Conservation (phyloP, 2,329 filamentous ascomycete species). For the Penicillium sp. region DNA sequence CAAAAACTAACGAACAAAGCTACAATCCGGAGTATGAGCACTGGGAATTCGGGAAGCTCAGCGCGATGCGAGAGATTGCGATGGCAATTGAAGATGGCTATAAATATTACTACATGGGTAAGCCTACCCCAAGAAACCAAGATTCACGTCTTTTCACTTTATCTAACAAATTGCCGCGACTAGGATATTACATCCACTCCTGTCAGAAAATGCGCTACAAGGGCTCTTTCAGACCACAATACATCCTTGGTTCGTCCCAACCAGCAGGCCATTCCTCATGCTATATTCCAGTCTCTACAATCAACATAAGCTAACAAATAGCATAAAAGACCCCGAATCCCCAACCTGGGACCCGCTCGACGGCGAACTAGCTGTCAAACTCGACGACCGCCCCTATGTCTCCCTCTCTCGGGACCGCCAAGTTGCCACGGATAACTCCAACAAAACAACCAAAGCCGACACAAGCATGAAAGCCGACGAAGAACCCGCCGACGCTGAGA, state of each 20-base stretch:
- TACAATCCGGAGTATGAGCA: constrained; percentile 66
- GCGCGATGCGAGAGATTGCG: constrained; percentile 63
- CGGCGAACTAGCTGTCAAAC: constrained; percentile 45
- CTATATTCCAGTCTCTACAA: neutral
- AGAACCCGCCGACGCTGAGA: constrained; percentile 24
- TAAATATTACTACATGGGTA: constrained; percentile 69
- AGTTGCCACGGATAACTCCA: neutral
- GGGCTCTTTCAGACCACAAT: constrained; percentile 51
- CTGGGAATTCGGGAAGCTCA: constrained; percentile 68
- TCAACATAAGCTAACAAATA: neutral
- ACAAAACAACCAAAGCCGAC: constrained; percentile 1
- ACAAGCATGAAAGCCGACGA: constrained; percentile 7
- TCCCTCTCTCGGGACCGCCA: constrained; percentile 47
- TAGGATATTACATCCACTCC: constrained; percentile 66
- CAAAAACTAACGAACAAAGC: constrained; percentile 32
- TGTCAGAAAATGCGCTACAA: constrained; percentile 60
- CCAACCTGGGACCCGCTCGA: constrained; percentile 51
- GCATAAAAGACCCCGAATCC: constrained; percentile 50
- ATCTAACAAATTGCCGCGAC: neutral
- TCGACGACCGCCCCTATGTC: constrained; percentile 51
- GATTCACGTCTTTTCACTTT: neutral
- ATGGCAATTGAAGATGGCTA: constrained; percentile 61
- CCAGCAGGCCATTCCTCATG: neutral
- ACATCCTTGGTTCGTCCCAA: constrained; percentile 49
- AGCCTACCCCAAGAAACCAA: constrained; percentile 9